Evolutionary conservation across 2,329 filamentous ascomycete species (phyloP).

Genomic region (Epichloe amarillans): DNA sequence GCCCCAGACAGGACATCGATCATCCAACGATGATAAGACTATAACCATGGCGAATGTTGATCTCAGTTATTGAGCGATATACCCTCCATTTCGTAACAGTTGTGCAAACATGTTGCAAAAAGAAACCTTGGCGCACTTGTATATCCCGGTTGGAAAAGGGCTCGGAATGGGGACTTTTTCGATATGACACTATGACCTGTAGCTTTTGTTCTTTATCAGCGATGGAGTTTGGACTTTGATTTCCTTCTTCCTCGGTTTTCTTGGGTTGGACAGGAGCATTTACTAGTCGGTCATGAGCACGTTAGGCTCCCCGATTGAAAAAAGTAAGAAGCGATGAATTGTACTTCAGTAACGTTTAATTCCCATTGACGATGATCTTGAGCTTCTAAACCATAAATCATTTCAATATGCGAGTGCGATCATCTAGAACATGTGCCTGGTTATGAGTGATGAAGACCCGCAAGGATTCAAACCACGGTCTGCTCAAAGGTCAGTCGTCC

Average conservation of each 20-base stretch:
- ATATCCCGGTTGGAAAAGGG: neutral
- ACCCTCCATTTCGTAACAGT: neutral
- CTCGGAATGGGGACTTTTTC: neutral
- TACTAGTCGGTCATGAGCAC: neutral
- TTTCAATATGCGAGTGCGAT: too few relatives aligned
- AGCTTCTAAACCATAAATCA: too few relatives aligned
- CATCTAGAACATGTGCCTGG: too few relatives aligned
- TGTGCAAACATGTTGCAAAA: neutral
- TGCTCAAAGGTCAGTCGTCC: too few relatives aligned
- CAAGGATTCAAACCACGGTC: too few relatives aligned
- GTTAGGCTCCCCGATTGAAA: too few relatives aligned
- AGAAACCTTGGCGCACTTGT: neutral
- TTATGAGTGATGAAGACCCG: too few relatives aligned
- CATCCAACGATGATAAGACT: conserved; percentile 35
- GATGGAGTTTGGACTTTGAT: conserved; percentile 5
- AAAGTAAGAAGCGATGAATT: too few relatives aligned
- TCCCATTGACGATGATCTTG: too few relatives aligned
- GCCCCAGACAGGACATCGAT: conserved; percentile 19
- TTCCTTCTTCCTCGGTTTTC: too few relatives aligned
- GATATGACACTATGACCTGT: conserved; percentile 1
- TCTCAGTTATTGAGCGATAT: conserved; percentile 38
- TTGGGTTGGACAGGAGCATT: neutral
- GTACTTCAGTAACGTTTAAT: too few relatives aligned
- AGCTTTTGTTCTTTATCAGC: conserved; percentile 4
- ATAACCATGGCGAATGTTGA: conserved; percentile 46